Percentiles rank a stretch among this genome's conserved stretches.
These are phyloP conservation scores for Setaria viridis DNA, from an alignment of 202 grass and related monocot genomes.

Conservation along the genomic window DNA sequence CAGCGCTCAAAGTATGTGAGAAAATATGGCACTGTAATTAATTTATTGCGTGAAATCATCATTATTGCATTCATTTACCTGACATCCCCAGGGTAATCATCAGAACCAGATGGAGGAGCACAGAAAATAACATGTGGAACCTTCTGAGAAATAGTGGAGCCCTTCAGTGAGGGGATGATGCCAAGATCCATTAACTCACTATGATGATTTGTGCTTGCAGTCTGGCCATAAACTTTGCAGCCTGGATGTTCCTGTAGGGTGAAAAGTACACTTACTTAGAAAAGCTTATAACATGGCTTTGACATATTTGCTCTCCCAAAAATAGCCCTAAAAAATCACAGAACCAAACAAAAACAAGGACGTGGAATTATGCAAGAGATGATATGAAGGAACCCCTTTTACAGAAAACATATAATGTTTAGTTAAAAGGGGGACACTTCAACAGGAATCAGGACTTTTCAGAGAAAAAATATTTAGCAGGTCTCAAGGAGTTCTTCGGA, in stretches of 20 bases:
- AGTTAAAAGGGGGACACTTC: background rate
- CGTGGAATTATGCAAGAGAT: background rate
- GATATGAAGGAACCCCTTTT: background rate
- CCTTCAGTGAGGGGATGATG: conserved; percentile 74
- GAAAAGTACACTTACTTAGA: conserved; percentile 3
- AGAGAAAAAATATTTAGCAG: background rate
- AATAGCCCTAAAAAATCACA: background rate
- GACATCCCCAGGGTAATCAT: conserved; percentile 81
- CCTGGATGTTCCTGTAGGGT: conserved; percentile 68
- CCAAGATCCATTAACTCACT: conserved; percentile 70
- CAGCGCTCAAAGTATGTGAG: background rate
- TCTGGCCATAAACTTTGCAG: conserved; percentile 90
- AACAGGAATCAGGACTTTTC: background rate
- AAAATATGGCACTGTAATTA: background rate
- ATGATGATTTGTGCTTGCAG: conserved; percentile 84
- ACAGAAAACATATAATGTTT: background rate
- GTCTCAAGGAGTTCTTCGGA: background rate
- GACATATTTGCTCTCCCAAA: background rate
- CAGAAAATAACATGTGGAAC: conserved; percentile 90
- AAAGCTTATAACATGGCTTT: background rate
- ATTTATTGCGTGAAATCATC: conserved; percentile 29
- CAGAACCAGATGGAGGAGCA: conserved; percentile 78
- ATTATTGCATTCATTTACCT: conserved; percentile 51
- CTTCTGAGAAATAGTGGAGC: conserved; percentile 60
- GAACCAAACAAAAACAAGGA: background rate